Percentiles rank a stretch among this genome's conserved stretches.
Evolutionary conservation across 2,329 filamentous ascomycete genomes (phyloP).

Genomic region (Microsporum canis): DNA sequence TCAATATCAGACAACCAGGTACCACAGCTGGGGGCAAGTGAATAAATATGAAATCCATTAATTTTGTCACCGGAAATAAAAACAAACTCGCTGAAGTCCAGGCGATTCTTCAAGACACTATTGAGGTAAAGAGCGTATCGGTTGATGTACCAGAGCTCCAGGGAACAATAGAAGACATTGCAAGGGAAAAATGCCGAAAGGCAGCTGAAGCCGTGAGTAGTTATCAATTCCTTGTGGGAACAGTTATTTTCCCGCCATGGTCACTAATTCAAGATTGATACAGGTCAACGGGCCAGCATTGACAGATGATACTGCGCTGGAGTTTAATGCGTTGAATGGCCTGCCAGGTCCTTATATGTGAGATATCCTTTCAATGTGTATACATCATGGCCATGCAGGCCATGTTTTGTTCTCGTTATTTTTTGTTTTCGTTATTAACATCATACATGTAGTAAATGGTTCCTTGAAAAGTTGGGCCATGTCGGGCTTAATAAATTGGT

Average conservation of each 20-base stretch:
- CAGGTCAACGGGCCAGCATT: slow-evolving; percentile 78
- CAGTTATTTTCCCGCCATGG: background rate
- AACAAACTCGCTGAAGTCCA: slow-evolving; percentile 88
- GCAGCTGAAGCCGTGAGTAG: slow-evolving; percentile 62
- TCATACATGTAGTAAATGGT: slow-evolving; percentile 66
- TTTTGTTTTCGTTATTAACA: background rate
- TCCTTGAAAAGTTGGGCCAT: slow-evolving; percentile 71
- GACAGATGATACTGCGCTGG: slow-evolving; percentile 90
- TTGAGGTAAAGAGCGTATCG: slow-evolving; percentile 61
- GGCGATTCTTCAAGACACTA: slow-evolving; percentile 63
- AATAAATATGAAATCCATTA: slow-evolving; percentile 47
- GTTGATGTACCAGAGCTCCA: slow-evolving; percentile 84
- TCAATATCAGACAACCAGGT: background rate
- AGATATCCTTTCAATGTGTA: slow-evolving; percentile 21
- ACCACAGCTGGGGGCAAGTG: slow-evolving; percentile 14
- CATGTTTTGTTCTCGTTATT: background rate
- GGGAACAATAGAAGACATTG: slow-evolving; percentile 84
- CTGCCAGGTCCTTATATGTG: slow-evolving; percentile 95
- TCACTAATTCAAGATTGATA: background rate
- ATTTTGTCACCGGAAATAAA: slow-evolving; percentile 94
- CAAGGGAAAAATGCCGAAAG: slow-evolving; percentile 69
- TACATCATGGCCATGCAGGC: background rate
- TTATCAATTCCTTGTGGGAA: background rate
- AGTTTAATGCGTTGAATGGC: slow-evolving; percentile 82
- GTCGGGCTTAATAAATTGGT: slow-evolving; percentile 82